phyloP scores from a whole-genome alignment of 1,139 yeast genomes.

The Scheffersomyces titani region DNA sequence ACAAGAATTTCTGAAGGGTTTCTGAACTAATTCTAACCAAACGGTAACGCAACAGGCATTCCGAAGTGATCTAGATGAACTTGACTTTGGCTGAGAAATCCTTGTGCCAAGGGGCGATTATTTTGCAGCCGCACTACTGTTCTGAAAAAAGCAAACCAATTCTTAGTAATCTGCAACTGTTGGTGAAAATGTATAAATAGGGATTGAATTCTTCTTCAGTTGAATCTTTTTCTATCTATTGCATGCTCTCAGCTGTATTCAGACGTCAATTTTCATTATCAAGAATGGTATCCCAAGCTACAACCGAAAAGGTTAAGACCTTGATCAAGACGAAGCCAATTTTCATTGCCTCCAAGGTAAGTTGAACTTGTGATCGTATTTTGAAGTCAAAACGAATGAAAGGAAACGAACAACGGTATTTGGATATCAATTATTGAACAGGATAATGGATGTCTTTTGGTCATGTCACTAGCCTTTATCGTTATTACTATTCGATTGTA shows the following conservation, averaged over 20 bases:
- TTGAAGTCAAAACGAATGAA: background rate
- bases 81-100: background rate
- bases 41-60: too few species aligned
- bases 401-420: background rate
- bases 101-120: background rate
- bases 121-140: background rate
- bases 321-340: slow-evolving; percentile 68
- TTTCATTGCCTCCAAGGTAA: slow-evolving; percentile 81
- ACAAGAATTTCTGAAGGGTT: too few species aligned
- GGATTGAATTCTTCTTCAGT: background rate
- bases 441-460: too few species aligned
- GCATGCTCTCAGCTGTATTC: slow-evolving; percentile 4
- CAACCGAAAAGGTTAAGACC: slow-evolving; percentile 57
- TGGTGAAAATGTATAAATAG: background rate
- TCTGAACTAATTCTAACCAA: too few species aligned
- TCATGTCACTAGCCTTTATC: background rate
- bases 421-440: too few species aligned
- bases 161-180: background rate
- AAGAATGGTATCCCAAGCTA: slow-evolving; percentile 44
- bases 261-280: slow-evolving; percentile 12
- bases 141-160: background rate
- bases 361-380: slow-evolving; percentile 5
- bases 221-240: background rate
- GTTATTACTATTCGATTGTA: too few species aligned
- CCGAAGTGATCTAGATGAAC: too few species aligned